phyloP scores from a whole-genome alignment of 176 grass and related monocot genomes.

The Hsuehochloa calcarea region DNA sequence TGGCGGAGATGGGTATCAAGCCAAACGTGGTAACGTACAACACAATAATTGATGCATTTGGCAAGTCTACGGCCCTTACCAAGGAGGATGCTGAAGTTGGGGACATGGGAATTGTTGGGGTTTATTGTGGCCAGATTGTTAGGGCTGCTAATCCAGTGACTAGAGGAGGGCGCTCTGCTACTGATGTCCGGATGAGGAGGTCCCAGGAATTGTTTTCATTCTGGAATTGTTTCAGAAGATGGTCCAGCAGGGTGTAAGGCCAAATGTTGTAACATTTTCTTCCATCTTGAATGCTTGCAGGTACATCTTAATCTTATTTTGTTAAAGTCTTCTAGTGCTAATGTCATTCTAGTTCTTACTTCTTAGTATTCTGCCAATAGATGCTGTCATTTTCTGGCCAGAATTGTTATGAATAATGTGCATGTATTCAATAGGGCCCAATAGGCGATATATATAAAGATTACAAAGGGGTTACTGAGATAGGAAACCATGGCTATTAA shows the following conservation, averaged over 20 bases:
- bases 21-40: slow-evolving; percentile 98
- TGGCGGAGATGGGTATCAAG: slow-evolving; percentile 79
- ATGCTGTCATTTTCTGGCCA: slow-evolving; percentile 10
- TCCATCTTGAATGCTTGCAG: slow-evolving; percentile 99
- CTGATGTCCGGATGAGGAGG: slow-evolving; percentile 54
- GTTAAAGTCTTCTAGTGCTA: slow-evolving; percentile 7
- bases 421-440: too few species aligned
- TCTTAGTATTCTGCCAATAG: neutral
- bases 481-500: too few species aligned
- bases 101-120: slow-evolving; percentile 38
- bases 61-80: slow-evolving; percentile 57
- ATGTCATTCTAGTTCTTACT: neutral
- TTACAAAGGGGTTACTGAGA: too few species aligned
- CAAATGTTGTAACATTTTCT: slow-evolving; percentile 98
- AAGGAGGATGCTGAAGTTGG: slow-evolving; percentile 54
- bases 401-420: too few species aligned
- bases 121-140: slow-evolving; percentile 60
- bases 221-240: slow-evolving; percentile 97
- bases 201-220: slow-evolving; percentile 89
- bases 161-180: slow-evolving; percentile 39
- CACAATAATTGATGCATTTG: slow-evolving; percentile 95
- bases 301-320: slow-evolving; percentile 36
- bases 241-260: slow-evolving; percentile 91
- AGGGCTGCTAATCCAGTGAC: slow-evolving; percentile 39
- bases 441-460: too few species aligned